A percentile compares a stretch with the other conserved stretches of the same genome.
Conservation (phyloP, 2,329 filamentous ascomycete species). For the Aureobasidium leucospermi region DNA sequence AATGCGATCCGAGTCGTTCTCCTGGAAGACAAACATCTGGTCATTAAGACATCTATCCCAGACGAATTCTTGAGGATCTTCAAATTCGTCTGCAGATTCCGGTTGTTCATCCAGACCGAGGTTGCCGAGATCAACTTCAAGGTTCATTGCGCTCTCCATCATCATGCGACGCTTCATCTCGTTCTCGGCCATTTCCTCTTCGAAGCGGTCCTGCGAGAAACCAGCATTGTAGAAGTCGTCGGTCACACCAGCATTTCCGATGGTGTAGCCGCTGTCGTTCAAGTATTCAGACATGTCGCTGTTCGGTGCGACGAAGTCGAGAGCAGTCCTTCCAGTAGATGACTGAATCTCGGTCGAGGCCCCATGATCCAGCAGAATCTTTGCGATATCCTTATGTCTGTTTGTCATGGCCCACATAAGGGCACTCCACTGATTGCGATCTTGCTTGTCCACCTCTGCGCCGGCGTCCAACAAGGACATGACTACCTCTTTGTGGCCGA, state of each 20-base stretch:
- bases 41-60: conserved; percentile 93
- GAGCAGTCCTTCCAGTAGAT: conserved; percentile 83
- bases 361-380: conserved; percentile 82
- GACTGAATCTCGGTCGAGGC: conserved; percentile 96
- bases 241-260: conserved; percentile 65
- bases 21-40: conserved; percentile 99
- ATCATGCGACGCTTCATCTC: conserved; percentile 96
- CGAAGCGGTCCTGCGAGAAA: conserved; percentile 86
- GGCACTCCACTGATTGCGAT: conserved; percentile 94
- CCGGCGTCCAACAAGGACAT: conserved; percentile 75
- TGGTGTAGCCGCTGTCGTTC: conserved; percentile 86
- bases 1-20: conserved; percentile 83
- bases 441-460: conserved; percentile 84
- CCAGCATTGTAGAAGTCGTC: conserved; percentile 94
- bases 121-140: conserved; percentile 93
- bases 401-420: conserved; percentile 99
- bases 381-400: conserved; percentile 90
- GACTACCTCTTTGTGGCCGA: conserved; percentile 89
- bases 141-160: conserved; percentile 95
- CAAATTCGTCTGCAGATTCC: conserved; percentile 74
- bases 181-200: conserved; percentile 94
- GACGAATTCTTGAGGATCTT: conserved; percentile 89
- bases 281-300: conserved; percentile 96
- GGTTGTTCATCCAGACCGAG: conserved; percentile 92
- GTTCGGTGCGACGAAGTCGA: conserved; percentile 90